Base-by-base conservation (phyloP, 2,329 filamentous ascomycete genomes). In the Nannizzia gypsea region DNA sequence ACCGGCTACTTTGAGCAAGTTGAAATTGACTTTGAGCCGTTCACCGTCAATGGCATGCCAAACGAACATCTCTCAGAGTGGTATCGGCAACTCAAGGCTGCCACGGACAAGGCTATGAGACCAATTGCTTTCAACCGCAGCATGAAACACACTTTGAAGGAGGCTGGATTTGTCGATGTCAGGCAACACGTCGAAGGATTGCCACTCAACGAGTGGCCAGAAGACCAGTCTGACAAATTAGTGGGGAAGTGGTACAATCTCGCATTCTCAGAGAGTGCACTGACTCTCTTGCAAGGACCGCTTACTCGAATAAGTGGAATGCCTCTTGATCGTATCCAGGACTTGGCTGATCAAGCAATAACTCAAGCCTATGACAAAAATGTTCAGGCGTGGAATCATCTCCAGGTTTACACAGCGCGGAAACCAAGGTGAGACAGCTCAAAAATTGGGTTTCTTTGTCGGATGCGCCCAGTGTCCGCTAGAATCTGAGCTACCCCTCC, bases 191-290 rank as follows among this genome's bases (percentile, higher is more conserved):
- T 83, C 57, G 83, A 88, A 63, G 80, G 80, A 61, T 76, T 92
- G 38, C 88, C 89, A 31, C 79, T 89, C 68, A 92, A 87, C 68
- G 83, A 85, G 24, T 92, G 88, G 87, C 81, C 83, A 61, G 71
- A 76, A 26, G 83, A 89, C 66, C 76, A 80, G 26, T 78, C 83
- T 63, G 79, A 84, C 65, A 85, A 83, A 63, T 81, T 86, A 50
- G 80, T 90, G 58, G 89, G 88, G 31, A 80, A 84, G 61, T 95
- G 89, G 88, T 95, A 95, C 74, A 90, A 92, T 68, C 76, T 92
- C 24, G 86, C 84, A 42, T 78, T 96, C 65, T 84, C 81, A 9
- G 83, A 88, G 68, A 87, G 87, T 26, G 74, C 95, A 56, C 83
- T 90, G 66, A 84, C 85, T 11, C 77, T 95, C 67, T 86, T 85